Percentiles rank a stretch among this genome's conserved stretches.
phyloP scores from a whole-genome alignment of 2,329 filamentous ascomycete genomes.

The Nothomitra cinnamomea region DNA sequence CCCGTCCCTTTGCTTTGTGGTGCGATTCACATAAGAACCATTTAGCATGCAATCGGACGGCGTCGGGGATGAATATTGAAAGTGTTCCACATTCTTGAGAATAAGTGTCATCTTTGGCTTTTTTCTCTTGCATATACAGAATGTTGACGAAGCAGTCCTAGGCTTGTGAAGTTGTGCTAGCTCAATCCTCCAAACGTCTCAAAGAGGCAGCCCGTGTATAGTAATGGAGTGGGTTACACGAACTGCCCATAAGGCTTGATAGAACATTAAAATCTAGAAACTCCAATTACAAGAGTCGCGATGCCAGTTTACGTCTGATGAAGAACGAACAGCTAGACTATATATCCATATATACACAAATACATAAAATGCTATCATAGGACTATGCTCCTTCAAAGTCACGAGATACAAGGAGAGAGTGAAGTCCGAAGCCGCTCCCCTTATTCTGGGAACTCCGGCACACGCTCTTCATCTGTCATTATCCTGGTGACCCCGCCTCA shows the following conservation, averaged over 20 bases:
- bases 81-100: background rate
- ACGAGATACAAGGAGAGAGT: too few relatives aligned
- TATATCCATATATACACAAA: background rate
- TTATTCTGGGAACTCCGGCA: too few relatives aligned
- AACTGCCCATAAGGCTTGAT: background rate
- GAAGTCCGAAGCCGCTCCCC: too few relatives aligned
- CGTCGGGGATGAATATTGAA: background rate
- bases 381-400: too few relatives aligned
- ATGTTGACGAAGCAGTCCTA: background rate
- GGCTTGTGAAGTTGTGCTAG: background rate
- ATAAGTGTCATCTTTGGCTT: background rate
- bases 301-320: background rate
- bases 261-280: background rate
- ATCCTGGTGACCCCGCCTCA: too few relatives aligned
- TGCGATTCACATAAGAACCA: background rate
- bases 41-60: background rate
- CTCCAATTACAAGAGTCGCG: background rate
- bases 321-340: background rate
- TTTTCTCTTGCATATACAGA: background rate
- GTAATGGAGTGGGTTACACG: background rate
- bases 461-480: too few relatives aligned
- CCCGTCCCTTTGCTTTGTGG: background rate
- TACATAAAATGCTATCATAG: too few relatives aligned
- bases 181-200: background rate
- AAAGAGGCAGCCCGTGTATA: background rate